Evolutionary conservation across 2,329 filamentous ascomycete species (phyloP), one percentile per base, ranked within the genome.

Genomic region (Clonostachys rosea): DNA sequence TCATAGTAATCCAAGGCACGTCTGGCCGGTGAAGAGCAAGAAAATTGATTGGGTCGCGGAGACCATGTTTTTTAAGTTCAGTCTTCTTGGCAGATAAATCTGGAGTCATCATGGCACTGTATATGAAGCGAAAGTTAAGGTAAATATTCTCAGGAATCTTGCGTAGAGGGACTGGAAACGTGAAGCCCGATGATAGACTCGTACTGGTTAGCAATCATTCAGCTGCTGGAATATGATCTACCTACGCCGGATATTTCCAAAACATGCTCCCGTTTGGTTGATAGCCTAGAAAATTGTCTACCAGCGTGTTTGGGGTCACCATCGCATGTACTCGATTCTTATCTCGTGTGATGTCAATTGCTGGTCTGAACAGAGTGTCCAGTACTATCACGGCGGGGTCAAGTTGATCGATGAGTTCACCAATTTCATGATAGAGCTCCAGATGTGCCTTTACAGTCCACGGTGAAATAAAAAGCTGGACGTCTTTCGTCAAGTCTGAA

Each of bases 151-250:
- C 60, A 1, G 59, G 55, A 8, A 66, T 50, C 18, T 56, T 47
- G 30, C 53, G 52, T 59, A 57, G 65, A 1, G 75, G 72, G 1
- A 79, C 58, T 1, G 75, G 75, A 44, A 69, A 78, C 0, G 61
- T 50, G 47, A 68, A 70, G 4, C 68, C 70, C 1, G 71, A 71
- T 1, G 64, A 63, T 0, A 69, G 59, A 33, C 72, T 75, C 14
- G 36, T 39, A 30, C 24, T 30, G 8, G 24, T 30, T 30, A 30
- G 24, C 9, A 30, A 10, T 30, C 9, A 9, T 4, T 30, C 9
- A 30, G 24, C 9, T 30, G 24, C 24, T 30, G 24, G 9, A 30
- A 30, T 39, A 39, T 39, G 36, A 8, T 39, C 36, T n/a, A 45
- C 68, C 55, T 52, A 70, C 68, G 60, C 58, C 1, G 69, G 69